Evolutionary conservation across 805 yeast genomes (phyloP).

Genomic region (Kuraishia cidri): DNA sequence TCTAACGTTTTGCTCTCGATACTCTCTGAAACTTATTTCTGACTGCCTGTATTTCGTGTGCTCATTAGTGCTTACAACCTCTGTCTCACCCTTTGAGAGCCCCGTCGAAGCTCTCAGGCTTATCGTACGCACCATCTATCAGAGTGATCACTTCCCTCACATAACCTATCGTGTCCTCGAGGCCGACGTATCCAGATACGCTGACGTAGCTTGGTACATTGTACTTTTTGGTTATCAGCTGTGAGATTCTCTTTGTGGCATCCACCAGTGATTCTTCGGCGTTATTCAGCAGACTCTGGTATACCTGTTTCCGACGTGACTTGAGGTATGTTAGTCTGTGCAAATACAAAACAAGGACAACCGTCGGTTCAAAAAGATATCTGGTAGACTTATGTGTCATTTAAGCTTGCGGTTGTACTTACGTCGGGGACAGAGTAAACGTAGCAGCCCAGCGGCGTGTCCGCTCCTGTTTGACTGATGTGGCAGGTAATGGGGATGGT

Average conservation of each 20-base stretch:
- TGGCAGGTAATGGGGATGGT: conserved; percentile 24
- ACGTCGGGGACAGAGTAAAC: conserved; percentile 31
- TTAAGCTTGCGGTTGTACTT: too few relatives aligned
- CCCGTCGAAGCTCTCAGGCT: too few relatives aligned
- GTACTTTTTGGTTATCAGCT: conserved; percentile 28
- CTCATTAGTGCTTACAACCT: too few relatives aligned
- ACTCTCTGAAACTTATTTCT: too few relatives aligned
- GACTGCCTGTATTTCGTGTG: too few relatives aligned
- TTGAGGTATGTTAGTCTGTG: conserved; percentile 3
- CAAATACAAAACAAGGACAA: not conserved
- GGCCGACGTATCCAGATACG: conserved; percentile 27
- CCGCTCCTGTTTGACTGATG: conserved; percentile 21
- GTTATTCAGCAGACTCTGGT: conserved; percentile 33
- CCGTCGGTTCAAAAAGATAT: too few relatives aligned
- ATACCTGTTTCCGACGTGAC: conserved; percentile 19
- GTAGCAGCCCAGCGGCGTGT: conserved; percentile 27
- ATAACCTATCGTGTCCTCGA: conserved; percentile 21
- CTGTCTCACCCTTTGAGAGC: too few relatives aligned
- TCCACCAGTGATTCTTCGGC: conserved; percentile 31
- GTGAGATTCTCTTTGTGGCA: conserved; percentile 30
- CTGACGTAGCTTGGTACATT: conserved; percentile 34
- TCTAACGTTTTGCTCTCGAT: too few relatives aligned
- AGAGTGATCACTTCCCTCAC: conserved; percentile 17
- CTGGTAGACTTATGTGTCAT: too few relatives aligned
- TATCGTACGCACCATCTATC: conserved; percentile 18